phyloP scores from a whole-genome alignment of 257 asterid species.

The Scutellaria galericulata region DNA sequence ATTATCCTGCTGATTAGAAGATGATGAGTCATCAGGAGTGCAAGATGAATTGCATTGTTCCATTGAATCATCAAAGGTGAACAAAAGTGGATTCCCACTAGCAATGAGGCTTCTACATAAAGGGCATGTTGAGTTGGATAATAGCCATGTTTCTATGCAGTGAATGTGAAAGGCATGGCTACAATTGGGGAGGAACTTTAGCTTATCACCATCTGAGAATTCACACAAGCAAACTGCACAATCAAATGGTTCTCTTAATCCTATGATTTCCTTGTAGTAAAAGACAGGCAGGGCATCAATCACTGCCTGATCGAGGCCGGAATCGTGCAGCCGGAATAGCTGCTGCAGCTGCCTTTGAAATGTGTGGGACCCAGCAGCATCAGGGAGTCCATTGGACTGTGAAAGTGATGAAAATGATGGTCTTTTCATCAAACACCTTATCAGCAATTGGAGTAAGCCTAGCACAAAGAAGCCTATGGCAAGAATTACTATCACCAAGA shows the following conservation, averaged over 20 bases:
- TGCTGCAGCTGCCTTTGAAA: slow-evolving; percentile 65
- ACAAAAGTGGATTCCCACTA: slow-evolving; percentile 21
- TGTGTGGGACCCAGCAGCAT: slow-evolving; percentile 47
- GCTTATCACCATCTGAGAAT: slow-evolving; percentile 46
- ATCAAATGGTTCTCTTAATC: slow-evolving; percentile 50
- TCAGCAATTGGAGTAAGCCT: slow-evolving; percentile 57
- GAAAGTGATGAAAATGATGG: slow-evolving; percentile 58
- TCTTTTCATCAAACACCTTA: slow-evolving; percentile 47
- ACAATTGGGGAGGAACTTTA: slow-evolving; percentile 49
- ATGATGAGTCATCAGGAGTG: slow-evolving; percentile 27
- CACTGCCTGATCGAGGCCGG: slow-evolving; percentile 49
- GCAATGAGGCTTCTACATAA: slow-evolving; percentile 50
- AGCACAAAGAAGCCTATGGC: slow-evolving; percentile 59
- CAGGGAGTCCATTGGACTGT: slow-evolving; percentile 50
- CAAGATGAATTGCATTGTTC: slow-evolving; percentile 31
- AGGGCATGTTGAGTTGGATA: slow-evolving; percentile 58
- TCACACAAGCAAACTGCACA: slow-evolving; percentile 52
- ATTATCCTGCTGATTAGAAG: slow-evolving; percentile 26
- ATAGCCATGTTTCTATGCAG: slow-evolving; percentile 56
- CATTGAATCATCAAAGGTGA: slow-evolving; percentile 23
- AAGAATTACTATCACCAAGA: slow-evolving; percentile 51
- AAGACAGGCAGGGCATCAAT: slow-evolving; percentile 51
- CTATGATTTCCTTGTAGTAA: slow-evolving; percentile 45
- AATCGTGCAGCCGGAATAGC: slow-evolving; percentile 51
- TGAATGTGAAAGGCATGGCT: slow-evolving; percentile 54